Evolutionary conservation across 169 alveolate genomes (phyloP), one percentile per base, ranked within the genome.

Genomic region (Plasmodium adleri): DNA sequence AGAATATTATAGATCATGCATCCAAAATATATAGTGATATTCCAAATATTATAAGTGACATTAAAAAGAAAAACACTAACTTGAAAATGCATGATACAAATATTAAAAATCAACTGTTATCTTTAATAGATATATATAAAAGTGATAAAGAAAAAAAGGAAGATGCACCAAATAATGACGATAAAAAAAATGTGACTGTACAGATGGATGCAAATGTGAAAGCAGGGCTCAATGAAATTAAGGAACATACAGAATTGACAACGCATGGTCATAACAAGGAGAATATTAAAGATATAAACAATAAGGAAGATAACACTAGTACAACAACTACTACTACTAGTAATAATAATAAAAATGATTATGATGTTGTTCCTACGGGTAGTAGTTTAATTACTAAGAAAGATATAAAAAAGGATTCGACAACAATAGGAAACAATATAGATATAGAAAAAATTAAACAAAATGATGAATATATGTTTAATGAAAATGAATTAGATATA

Each of bases 91-190:
- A 83, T 50, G 91, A 83, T 49, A 24, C 91, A 50, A 83, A 83
- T 68, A 68, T 83, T 67, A 83, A 83, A 47, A 83, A 83, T 63
- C 91, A 83, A 26, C 24, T 83, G 17, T 49, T 83, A 56, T 83
- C 91, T 43, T 63, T 83, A 6, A 83, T 83, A 8, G 91, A 83
- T 56, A 83, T 83, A 52, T 83, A 83, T 60, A 67, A 68, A 67
- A 54, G 45, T 43, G 74, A 75, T 15, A 49, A 15, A n/a, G 78
- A 49, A 12, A 20, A 49, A 43, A 52, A 67, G 58, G 6, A 17
- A n/a, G 50, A 67, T 1, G 39, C 50, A 3, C 43, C 22, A 71
- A 24, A 45, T 32, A 28, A 68, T 54, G 15, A 62, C 5, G 39
- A 13, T 0, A 15, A 78, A 28, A 56, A 26, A 59, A 17, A 17